Evolutionary conservation across 2,329 filamentous ascomycete species (phyloP).

Genomic region (Nakataea oryzae): DNA sequence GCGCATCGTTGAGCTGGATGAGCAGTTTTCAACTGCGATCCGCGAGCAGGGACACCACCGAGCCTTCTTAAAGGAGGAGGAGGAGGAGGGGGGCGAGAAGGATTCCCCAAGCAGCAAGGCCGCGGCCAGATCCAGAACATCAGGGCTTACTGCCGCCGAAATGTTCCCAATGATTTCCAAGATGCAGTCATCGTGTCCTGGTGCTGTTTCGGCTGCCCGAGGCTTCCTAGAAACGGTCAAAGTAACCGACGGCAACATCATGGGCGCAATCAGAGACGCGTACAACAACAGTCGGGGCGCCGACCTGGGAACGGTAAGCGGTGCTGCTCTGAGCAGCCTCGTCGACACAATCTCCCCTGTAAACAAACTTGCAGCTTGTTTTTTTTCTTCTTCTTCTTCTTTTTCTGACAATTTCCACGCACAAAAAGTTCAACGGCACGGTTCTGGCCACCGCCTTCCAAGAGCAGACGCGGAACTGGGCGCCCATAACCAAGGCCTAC

Average conservation of each 20-base stretch:
- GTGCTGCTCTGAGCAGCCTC: too few species aligned
- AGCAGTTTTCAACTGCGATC: slow-evolving; percentile 21
- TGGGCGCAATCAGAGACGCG: slow-evolving; percentile 29
- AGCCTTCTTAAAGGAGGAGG: slow-evolving; percentile 29
- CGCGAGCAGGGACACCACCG: slow-evolving; percentile 16
- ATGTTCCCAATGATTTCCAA: not conserved
- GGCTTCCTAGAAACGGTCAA: too few species aligned
- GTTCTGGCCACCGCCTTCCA: slow-evolving; percentile 34
- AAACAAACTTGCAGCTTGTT: too few species aligned
- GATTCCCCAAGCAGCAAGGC: not conserved
- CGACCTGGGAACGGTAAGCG: slow-evolving; percentile 42
- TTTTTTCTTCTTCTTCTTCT: not conserved
- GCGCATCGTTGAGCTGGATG: slow-evolving; percentile 23
- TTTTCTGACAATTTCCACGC: not conserved
- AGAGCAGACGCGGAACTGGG: slow-evolving; percentile 44
- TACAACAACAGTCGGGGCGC: slow-evolving; percentile 37
- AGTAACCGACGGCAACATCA: slow-evolving; percentile 21
- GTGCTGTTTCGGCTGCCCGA: too few species aligned
- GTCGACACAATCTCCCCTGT: too few species aligned
- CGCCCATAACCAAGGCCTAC: slow-evolving; percentile 34
- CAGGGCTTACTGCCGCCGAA: not conserved
- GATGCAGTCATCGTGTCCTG: not conserved
- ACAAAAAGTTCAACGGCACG: slow-evolving; percentile 18
- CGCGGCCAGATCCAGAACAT: too few species aligned
- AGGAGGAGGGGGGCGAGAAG: not conserved